Evolutionary conservation across 2,329 filamentous ascomycete genomes (phyloP), one percentile per base, ranked within the genome.

Genomic region (Botrytis fabae): DNA sequence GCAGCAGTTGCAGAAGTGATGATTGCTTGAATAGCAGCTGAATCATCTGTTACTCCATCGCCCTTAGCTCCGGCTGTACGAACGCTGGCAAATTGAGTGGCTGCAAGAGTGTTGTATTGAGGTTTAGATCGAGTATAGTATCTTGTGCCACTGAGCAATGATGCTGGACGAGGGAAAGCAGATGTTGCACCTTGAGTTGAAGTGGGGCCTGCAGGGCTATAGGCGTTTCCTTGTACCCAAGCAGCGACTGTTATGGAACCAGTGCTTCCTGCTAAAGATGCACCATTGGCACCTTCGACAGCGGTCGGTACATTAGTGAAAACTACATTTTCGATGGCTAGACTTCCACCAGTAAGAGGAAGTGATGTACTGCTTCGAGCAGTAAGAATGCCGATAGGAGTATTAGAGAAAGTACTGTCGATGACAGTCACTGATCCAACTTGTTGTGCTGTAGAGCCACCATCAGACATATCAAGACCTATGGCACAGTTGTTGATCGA

Each of bases 271-370:
- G 97, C 86, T 54, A 97, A 84, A 7, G 83, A 82, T 62, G 86
- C 84, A 59, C 89, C 90, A 75, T 84, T 85, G 32, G 84, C 81
- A 76, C 86, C 86, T 78, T 86, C 80, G 73, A 98, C 87, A 40
- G 92, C 93, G 28, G 87, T 85, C 4, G 86, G 85, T 66, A 93
- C 89, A 69, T 86, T 85, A 77, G 82, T 84, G 83, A 97, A 93
- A 82, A 97, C 92, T 57, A 96, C 92, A 77, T 97, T 97, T 84
- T 97, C 92, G 8, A 98, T 81, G 76, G 97, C 86, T 63, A 97
- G 86, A 16, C 92, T 93, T 75, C 92, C 93, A 79, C 93, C 94
- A 77, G 92, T 92, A 9, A 84, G 84, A 51, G 84, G 82, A 40
- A 82, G 83, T 71, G 86, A 84, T 25, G 89, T 86, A 66, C 89